A percentile compares a stretch with the other conserved stretches of the same genome.
Evolutionary conservation across 768 basidiomycete genomes (phyloP).

Genomic region (Boletus pseudopeckii): DNA sequence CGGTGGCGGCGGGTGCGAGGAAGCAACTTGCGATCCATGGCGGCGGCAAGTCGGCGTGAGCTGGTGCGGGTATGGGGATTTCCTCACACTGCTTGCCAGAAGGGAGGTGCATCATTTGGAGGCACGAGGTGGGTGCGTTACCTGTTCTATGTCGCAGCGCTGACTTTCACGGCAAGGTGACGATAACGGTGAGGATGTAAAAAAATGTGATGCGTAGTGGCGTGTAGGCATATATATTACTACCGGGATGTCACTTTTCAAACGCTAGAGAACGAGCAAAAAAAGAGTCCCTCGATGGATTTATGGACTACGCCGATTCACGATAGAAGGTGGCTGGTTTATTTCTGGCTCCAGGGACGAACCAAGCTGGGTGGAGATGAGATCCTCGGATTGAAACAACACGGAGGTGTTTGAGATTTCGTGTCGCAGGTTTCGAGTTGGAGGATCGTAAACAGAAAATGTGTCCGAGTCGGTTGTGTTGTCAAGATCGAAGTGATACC

Average conservation of each 20-base stretch:
- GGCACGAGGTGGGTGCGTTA: neutral
- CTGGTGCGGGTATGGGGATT: neutral
- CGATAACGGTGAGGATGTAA: no score
- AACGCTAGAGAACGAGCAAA: no score
- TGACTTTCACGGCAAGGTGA: no score
- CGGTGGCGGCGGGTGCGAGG: slow-evolving; percentile 27
- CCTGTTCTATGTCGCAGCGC: neutral
- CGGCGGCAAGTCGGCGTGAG: slow-evolving; percentile 9
- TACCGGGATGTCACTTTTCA: no score
- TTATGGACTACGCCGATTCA: no score
- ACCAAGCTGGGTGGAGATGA: no score
- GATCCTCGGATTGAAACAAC: slow-evolving; percentile 16
- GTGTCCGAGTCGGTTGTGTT: neutral
- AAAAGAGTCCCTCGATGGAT: no score
- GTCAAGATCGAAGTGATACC: slow-evolving; percentile 12
- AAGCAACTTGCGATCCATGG: slow-evolving; percentile 5
- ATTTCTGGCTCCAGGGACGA: slow-evolving; percentile 9
- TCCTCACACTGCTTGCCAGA: neutral
- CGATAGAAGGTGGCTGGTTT: slow-evolving; percentile 2
- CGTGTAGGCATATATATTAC: neutral
- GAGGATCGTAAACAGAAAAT: slow-evolving; percentile 13
- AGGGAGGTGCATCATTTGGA: no score
- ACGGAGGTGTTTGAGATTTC: slow-evolving; percentile 1
- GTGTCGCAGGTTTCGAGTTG: slow-evolving; percentile 4
- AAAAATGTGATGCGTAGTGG: no score